Conservation (phyloP, 371 early-diverging fungal genomes). For the Chytridium lagenaria region DNA sequence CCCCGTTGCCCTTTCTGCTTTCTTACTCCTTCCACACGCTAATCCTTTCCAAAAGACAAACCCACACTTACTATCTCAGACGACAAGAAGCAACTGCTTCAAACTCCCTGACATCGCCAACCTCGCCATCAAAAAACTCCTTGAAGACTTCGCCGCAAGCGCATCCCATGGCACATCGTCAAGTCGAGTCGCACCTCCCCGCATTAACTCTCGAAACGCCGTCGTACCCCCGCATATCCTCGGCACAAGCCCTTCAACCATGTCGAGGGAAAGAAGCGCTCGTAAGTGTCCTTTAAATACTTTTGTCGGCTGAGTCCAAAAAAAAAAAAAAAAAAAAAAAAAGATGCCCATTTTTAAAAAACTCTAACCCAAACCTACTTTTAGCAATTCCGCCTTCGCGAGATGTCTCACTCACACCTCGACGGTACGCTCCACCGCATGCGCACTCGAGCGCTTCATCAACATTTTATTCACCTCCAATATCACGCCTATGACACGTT, state of each 20-base stretch:
- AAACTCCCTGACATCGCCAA: background rate
- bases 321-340: too few species aligned
- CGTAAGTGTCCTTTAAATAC: background rate
- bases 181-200: background rate
- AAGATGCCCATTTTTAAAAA: too few species aligned
- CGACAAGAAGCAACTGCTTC: background rate
- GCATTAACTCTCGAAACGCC: background rate
- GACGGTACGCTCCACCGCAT: too few species aligned
- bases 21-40: background rate
- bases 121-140: background rate
- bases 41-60: background rate
- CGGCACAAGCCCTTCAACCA: background rate
- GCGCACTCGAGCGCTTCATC: too few species aligned
- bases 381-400: background rate
- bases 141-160: background rate
- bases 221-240: background rate
- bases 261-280: background rate
- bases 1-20: background rate
- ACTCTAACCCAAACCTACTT: too few species aligned
- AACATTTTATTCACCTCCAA: too few species aligned
- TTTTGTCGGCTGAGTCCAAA: too few species aligned
- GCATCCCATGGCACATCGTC: background rate
- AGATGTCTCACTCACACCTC: background rate
- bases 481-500: too few species aligned
- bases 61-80: background rate